Percentiles rank a stretch among this genome's conserved stretches.
These are phyloP conservation scores for Globisporangium carolinianum DNA, from an alignment of 352 stramenopile genomes.

Conservation along the genomic window DNA sequence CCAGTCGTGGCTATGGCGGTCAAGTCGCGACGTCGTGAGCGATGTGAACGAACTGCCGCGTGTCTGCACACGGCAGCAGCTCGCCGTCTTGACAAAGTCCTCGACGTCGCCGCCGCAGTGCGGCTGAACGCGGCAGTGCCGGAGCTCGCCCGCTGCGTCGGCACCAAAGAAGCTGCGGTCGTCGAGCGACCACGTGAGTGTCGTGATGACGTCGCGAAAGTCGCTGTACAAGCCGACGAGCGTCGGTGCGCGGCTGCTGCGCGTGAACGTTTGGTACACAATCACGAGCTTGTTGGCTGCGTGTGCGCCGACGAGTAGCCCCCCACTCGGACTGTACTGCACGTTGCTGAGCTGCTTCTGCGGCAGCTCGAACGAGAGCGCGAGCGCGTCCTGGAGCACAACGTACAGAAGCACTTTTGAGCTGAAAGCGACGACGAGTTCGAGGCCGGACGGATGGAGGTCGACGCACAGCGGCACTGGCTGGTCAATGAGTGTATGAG, in stretches of 20 bases:
- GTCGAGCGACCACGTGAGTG: constrained; percentile 36
- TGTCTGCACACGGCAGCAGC: constrained; percentile 15
- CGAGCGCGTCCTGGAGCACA: constrained; percentile 52
- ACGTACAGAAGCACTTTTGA: constrained; percentile 57
- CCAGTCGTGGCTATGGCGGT: constrained; percentile 44
- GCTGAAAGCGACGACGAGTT: constrained; percentile 43
- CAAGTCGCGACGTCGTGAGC: constrained; percentile 21
- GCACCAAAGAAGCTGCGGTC: constrained; percentile 47
- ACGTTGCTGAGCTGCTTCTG: constrained; percentile 57
- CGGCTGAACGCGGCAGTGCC: constrained; percentile 29
- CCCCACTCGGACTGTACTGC: constrained; percentile 55
- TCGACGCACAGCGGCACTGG: constrained; percentile 35
- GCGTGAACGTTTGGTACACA: constrained; percentile 40
- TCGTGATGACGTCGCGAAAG: constrained; percentile 30
- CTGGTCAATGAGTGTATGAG: constrained; percentile 38
- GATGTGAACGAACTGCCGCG: constrained; percentile 19
- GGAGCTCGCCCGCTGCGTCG: constrained; percentile 24
- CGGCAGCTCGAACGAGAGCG: constrained; percentile 52
- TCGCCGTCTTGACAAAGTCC: constrained; percentile 27
- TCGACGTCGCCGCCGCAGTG: constrained; percentile 34
- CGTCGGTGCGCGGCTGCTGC: constrained; percentile 38
- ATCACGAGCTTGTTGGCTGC: constrained; percentile 32
- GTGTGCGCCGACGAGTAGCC: constrained; percentile 36
- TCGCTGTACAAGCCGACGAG: constrained; percentile 38
- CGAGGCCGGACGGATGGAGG: constrained; percentile 45